Conservation (phyloP, 1,284 basidiomycete genomes). For the Limonomyces culmigenus region DNA sequence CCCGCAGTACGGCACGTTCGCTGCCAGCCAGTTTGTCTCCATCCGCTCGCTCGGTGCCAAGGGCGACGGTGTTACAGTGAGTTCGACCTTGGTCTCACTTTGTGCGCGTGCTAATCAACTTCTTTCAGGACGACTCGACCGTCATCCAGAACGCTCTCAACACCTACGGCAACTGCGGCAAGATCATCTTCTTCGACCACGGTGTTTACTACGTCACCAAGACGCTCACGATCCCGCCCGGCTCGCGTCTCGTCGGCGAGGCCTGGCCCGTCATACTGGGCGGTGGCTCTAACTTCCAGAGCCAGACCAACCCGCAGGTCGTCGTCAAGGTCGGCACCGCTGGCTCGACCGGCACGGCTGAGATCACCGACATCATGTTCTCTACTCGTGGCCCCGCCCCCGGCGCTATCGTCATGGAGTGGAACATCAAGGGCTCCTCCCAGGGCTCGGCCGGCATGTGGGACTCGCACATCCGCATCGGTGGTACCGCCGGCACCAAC, state of each 20-base stretch:
- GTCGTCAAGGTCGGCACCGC: constrained; percentile 38
- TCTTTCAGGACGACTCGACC: constrained; percentile 47
- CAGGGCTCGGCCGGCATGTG: constrained; percentile 53
- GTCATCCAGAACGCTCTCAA: constrained; percentile 45
- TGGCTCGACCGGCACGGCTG: constrained; percentile 30
- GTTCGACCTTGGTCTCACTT: neutral
- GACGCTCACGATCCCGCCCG: constrained; percentile 57
- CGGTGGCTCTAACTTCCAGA: constrained; percentile 37
- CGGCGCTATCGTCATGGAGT: constrained; percentile 57
- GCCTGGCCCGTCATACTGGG: constrained; percentile 64
- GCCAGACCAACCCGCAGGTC: constrained; percentile 32
- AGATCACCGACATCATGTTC: constrained; percentile 42
- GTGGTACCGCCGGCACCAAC: constrained; percentile 18
- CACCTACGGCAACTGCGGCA: constrained; percentile 49
- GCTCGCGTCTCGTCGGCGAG: constrained; percentile 57
- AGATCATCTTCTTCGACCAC: constrained; percentile 64
- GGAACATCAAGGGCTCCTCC: constrained; percentile 39
- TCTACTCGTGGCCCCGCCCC: constrained; percentile 19
- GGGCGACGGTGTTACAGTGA: constrained; percentile 48
- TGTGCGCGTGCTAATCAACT: neutral
- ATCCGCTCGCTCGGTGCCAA: constrained; percentile 51
- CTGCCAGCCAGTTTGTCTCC: constrained; percentile 47
- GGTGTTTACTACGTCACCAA: constrained; percentile 57
- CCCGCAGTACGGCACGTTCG: constrained; percentile 54
- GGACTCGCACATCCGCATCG: constrained; percentile 46